phyloP scores from a whole-genome alignment of 1,284 basidiomycete genomes.

The Puccinia hordei region DNA sequence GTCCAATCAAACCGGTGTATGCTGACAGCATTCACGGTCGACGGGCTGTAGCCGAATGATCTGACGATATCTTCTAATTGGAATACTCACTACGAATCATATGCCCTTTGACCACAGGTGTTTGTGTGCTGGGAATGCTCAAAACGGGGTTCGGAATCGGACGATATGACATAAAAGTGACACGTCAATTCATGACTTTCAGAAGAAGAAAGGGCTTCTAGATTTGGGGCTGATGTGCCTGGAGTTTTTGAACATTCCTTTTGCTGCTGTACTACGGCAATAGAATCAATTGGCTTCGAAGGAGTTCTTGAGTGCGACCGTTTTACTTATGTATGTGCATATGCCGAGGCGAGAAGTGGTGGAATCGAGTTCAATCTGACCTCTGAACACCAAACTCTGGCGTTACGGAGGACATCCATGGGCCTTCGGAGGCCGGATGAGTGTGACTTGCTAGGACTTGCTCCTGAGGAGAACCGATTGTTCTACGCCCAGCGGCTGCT shows the following conservation, averaged over 20 bases:
- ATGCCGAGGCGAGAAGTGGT: not conserved
- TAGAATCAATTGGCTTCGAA: conserved; percentile 6
- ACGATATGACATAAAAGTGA: too few species aligned
- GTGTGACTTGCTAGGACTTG: conserved; percentile 14
- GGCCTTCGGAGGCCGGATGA: not conserved
- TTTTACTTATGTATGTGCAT: too few species aligned
- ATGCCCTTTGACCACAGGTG: too few species aligned
- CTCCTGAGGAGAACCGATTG: not conserved
- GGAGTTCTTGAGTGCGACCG: not conserved
- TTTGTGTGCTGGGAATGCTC: too few species aligned
- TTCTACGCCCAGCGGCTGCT: not conserved
- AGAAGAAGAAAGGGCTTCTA: not conserved
- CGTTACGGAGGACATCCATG: conserved; percentile 14
- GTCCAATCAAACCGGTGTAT: too few species aligned
- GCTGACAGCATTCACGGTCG: too few species aligned
- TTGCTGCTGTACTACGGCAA: not conserved
- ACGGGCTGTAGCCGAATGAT: too few species aligned
- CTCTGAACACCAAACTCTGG: not conserved
- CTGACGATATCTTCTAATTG: too few species aligned
- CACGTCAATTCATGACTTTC: not conserved
- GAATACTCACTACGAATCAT: too few species aligned
- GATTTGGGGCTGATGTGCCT: not conserved
- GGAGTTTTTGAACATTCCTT: not conserved
- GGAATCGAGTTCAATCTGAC: not conserved
- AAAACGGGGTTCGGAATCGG: too few species aligned